Conservation (phyloP, 257 asterid species). For the Linderniella brevidens region DNA sequence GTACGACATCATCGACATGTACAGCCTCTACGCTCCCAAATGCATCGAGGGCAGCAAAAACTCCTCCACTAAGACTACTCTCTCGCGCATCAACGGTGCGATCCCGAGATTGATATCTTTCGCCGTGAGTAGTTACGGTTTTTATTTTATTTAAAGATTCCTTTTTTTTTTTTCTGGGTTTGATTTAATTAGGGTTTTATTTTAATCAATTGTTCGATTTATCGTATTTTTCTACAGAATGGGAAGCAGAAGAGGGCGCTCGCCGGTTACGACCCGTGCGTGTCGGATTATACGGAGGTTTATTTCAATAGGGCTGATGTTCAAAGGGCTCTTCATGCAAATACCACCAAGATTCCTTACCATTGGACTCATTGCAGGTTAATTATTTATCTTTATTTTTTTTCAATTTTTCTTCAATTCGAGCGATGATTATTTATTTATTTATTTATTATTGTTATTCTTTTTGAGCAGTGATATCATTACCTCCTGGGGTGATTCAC, state of each 20-base stretch:
- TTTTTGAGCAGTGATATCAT: constrained; percentile 31
- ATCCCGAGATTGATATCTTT: neutral
- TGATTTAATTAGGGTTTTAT: neutral
- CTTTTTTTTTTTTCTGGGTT: no score
- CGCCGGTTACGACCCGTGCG: constrained; percentile 6
- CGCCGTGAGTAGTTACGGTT: no score
- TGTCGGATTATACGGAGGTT: neutral
- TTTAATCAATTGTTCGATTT: no score
- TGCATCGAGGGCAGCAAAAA: constrained; percentile 24
- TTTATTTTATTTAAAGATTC: no score
- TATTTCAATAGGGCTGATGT: constrained; percentile 6
- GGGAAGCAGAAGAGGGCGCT: neutral
- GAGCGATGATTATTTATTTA: neutral
- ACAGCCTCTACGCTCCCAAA: constrained; percentile 50
- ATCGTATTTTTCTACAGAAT: neutral
- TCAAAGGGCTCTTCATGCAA: constrained; percentile 6
- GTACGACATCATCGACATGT: constrained; percentile 61
- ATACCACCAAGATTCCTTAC: constrained; percentile 42
- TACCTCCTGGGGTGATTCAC: constrained; percentile 29
- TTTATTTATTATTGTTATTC: no score
- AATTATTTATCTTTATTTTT: neutral
- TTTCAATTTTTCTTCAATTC: neutral
- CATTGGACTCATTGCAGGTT: constrained; percentile 81
- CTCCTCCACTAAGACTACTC: constrained; percentile 2
- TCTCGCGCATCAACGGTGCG: neutral